phyloP scores from a whole-genome alignment of 2,329 filamentous ascomycete species.

The Escovopsis sp. region DNA sequence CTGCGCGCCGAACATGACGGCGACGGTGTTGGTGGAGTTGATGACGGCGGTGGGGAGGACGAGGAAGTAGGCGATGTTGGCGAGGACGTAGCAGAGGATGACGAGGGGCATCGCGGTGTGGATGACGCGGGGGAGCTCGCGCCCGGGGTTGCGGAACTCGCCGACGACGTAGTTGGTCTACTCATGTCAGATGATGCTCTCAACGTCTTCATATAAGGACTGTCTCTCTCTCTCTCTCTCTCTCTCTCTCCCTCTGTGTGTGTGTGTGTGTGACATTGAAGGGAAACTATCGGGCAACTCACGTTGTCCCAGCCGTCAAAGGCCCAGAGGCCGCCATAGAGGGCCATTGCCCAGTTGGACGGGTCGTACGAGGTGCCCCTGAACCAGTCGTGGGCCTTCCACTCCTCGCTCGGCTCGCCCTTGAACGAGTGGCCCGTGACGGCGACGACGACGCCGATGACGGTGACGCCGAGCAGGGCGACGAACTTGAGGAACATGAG shows the following conservation, averaged over 20 bases:
- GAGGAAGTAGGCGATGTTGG: no score
- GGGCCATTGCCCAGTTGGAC: conserved; percentile 79
- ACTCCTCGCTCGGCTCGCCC: conserved; percentile 63
- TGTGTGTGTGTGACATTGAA: no score
- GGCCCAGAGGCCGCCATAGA: conserved; percentile 94
- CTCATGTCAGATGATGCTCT: no score
- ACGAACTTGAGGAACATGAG: conserved; percentile 98
- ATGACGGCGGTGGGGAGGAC: conserved; percentile 67
- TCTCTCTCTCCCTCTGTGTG: no score
- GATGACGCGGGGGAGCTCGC: conserved; percentile 86
- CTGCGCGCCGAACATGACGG: conserved; percentile 78
- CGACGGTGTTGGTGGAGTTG: conserved; percentile 85
- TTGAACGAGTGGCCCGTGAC: conserved; percentile 68
- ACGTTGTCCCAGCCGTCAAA: conserved; percentile 99
- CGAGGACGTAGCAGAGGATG: conserved; percentile 77
- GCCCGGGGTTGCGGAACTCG: conserved; percentile 82
- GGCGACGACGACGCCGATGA: conserved; percentile 81
- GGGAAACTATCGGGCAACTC: conserved; percentile 22
- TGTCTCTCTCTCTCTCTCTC: no score
- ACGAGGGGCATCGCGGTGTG: conserved; percentile 94
- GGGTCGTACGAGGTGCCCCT: conserved; percentile 66
- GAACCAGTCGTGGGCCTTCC: conserved; percentile 84
- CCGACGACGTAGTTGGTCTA: conserved; percentile 96
- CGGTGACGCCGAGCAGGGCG: conserved; percentile 70
- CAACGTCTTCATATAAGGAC: no score